Percentiles rank a stretch among this genome's conserved stretches.
These are phyloP conservation scores for Cladosporium halotolerans DNA, from an alignment of 2,329 filamentous ascomycete genomes.

Conservation along the genomic window DNA sequence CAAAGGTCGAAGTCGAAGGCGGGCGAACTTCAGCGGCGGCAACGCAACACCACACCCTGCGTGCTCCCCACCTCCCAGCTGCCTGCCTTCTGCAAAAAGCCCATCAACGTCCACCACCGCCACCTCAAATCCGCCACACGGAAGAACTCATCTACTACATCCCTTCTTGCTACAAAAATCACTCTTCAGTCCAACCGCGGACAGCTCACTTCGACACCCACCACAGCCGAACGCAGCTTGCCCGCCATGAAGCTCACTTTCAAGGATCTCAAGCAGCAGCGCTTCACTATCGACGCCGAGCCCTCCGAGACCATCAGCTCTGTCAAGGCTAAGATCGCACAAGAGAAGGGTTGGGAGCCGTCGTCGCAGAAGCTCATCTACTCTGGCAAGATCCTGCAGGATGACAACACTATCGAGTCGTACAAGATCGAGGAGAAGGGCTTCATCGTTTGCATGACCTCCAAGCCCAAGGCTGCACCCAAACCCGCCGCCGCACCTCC, in stretches of 20 bases:
- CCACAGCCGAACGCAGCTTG: too few species aligned
- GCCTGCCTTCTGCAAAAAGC: not conserved
- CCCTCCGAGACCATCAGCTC: conserved; percentile 81
- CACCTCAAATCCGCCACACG: not conserved
- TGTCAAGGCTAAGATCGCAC: conserved; percentile 86
- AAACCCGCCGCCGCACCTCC: conserved; percentile 43
- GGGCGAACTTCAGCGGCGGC: not conserved
- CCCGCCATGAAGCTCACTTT: conserved; percentile 62
- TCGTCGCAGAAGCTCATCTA: conserved; percentile 95
- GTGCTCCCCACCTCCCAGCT: not conserved
- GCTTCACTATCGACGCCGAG: conserved; percentile 94
- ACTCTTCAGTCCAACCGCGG: not conserved
- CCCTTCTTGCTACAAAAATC: not conserved
- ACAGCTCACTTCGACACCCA: not conserved
- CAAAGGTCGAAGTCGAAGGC: not conserved
- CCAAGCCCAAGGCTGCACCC: conserved; percentile 72
- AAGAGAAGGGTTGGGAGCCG: conserved; percentile 91
- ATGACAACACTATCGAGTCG: conserved; percentile 91
- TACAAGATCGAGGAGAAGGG: conserved; percentile 99
- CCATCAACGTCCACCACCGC: not conserved
- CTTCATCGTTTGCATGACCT: conserved; percentile 97
- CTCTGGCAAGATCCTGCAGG: conserved; percentile 96
- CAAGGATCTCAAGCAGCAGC: conserved; percentile 95
- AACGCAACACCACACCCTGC: not conserved
- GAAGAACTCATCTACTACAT: not conserved